Base-by-base conservation (phyloP, 2,329 filamentous ascomycete species). In the Cytospora chrysosperma region DNA sequence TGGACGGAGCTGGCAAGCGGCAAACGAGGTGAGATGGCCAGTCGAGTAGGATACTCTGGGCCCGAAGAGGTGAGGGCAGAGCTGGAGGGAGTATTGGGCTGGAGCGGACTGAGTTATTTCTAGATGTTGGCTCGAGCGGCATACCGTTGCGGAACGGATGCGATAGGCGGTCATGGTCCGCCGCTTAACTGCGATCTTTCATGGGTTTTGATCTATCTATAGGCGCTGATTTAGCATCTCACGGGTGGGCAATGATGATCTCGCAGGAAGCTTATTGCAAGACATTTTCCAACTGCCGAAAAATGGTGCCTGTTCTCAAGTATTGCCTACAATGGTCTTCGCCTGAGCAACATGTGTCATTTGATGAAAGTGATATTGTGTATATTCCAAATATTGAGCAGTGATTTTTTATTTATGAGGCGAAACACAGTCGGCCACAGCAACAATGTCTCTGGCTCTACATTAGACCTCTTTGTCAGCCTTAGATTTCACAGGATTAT, bases 1-100 rank as follows among this genome's bases (percentile, higher is more conserved):
- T 95, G 92, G 86, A 82, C 85, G 49, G 92, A 95, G 76, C 75
- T 96, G 67, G 85, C 90, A 7, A 88, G 87, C 51, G 87, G 88
- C 56, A 85, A 89, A 68, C 80, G 88, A 68, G 82, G 81, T 8
- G 93, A 96, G 76, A 86, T 94, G 53, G 84, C 92, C 1, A 85
- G 86, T 0, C 85, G 92, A 68, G 89, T 91, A 2, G 93, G 92
- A 0, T 86, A 84, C 13, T 75, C 78, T 8, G 84, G 85, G 66
- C 82, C 86, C 24, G 88, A 85, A 76, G 87, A 88, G 72, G 81
- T 93, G 68, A 82, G 88, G 71, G 85, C 81, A 1, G 91, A 95
- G 79, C 73, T 93, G 71, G 87, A 89, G 69, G 80, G 81, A 2
- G 75, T 86, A 63, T 67, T 91, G 32, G 82, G 83, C 21, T 90